Evolutionary conservation across 768 basidiomycete genomes (phyloP), one percentile per base, ranked within the genome.

Genomic region (Porphyrellus cyaneotinctus): DNA sequence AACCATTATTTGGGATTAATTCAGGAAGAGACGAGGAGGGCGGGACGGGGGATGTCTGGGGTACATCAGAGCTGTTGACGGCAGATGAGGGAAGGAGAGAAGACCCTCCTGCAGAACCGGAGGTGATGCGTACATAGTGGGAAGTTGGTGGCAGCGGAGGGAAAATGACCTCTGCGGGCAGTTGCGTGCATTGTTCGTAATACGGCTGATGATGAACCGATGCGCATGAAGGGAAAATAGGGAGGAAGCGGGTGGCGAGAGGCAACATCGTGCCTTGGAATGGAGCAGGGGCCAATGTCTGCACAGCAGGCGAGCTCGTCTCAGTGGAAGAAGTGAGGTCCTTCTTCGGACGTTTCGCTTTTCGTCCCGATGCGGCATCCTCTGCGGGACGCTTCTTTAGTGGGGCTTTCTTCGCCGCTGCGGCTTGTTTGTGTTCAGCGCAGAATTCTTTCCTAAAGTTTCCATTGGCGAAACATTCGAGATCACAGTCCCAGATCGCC

Each of bases 401-500:
- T 10, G 59, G 64, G 31, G 53, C 45, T 56, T 65, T 68, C 51
- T 71, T 71, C 12, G 63, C 49, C 1, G 57, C 57, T 24, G 64
- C 53, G 22, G 66, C 59, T 50, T 69, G 68, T 54, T 64, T 70
- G 38, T 63, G 64, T 44, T 72, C 75, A 9, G 68, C 70, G 31
- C 79, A 77, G 24, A 77, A 70, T 45, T 76, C 78, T 62, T 87
- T 89, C 66, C 80, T 80, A 70, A 87, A 94, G n/a, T 85, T 85
- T 31, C 91, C 91, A 33, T 82, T 84, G 52, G 81, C 78, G 62
- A 95, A 95, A 60, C 92, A 93, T 22, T 84, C 81, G 42, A 92
- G 66, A 63, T 91, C 89, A 49, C 87, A 84, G 52, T 90, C 84
- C 68, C 81, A 87, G 56, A 95, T 89, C 3, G 88, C 88, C 93